Base-by-base conservation (phyloP, 176 grass and related monocot species). In the Chrysopogon serrulatus region DNA sequence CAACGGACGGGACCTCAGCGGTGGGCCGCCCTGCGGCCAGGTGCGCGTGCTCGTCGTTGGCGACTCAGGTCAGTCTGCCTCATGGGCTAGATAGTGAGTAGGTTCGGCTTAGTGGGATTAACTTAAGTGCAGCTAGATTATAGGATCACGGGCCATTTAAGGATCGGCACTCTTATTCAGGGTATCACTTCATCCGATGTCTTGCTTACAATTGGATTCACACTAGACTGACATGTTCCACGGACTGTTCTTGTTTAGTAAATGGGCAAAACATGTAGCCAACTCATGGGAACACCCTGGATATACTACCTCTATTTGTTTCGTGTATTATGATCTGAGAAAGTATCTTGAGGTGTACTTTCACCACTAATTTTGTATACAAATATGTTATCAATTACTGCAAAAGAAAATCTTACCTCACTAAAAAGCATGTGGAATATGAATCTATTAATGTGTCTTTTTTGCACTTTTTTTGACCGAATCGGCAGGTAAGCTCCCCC, bases 21-120 rank as follows among this genome's bases (percentile, higher is more conserved):
- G 87, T 39, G 79, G 87, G 32, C 85, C 83, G 41, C 93, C 87
- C 26, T 95, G 90, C 34, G 90, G 93, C 45, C 93, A 95, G 79
- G 90, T 95, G 37, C 93, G 93, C 28, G 87, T 95, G 40, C 90
- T 92, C 90, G 71, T 95, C 40, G 93, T 92, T 57, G 93, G 93
- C 57, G 93, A 95, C 78, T 90, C 93, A 86, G 93, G 93, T 95
- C 64, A 82, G 88, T 56, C 42, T 14, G 2, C 31, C 59, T 45
- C 51, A 59, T 59, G 54, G 54, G n/a, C 23, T 59, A 59, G 23
- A 26, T 26, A 59, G n/a, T 59, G n/a, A 59, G 23, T 4, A 26
- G 21, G 36, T 23, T 56, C 18, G 23, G 65, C 21, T 36, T 56
- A 15, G 53, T 23, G 66, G 19, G 45, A 59, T 47, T 56, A 13